phyloP scores from a whole-genome alignment of 306 rosid species.

The Malus asiatica region DNA sequence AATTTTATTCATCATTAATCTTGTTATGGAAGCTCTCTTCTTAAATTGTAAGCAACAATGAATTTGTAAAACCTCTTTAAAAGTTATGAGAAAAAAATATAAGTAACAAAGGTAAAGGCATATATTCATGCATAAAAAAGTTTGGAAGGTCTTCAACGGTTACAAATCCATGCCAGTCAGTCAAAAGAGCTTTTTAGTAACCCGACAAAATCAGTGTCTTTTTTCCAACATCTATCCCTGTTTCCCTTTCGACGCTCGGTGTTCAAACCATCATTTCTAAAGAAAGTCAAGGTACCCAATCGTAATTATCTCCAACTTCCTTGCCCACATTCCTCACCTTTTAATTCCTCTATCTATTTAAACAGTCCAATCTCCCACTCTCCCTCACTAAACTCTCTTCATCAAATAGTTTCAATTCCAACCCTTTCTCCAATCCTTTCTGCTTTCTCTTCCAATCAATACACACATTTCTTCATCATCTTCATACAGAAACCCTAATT shows the following conservation, averaged over 20 bases:
- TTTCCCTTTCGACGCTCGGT: slow-evolving; percentile 50
- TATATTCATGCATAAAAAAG: slow-evolving; percentile 2
- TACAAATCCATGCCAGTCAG: slow-evolving; percentile 24
- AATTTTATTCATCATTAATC: neutral
- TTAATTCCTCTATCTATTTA: slow-evolving; percentile 42
- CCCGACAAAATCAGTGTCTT: slow-evolving; percentile 81
- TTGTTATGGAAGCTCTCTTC: neutral
- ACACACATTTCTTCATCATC: neutral
- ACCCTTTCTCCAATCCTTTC: neutral
- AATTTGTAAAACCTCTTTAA: neutral
- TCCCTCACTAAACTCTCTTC: slow-evolving; percentile 3
- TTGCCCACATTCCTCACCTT: slow-evolving; percentile 19
- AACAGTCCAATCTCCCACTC: slow-evolving; percentile 33
- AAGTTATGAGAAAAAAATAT: neutral
- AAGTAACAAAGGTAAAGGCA: neutral
- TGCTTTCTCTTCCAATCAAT: slow-evolving; percentile 11
- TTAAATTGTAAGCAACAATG: neutral
- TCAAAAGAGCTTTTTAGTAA: slow-evolving; percentile 56
- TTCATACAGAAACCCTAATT: neutral
- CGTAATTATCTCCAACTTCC: slow-evolving; percentile 43
- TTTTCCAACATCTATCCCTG: slow-evolving; percentile 74
- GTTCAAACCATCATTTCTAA: slow-evolving; percentile 46
- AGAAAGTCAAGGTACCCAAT: slow-evolving; percentile 49
- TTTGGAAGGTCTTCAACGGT: slow-evolving; percentile 46
- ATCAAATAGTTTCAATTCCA: neutral